Evolutionary conservation across 2,329 filamentous ascomycete species (phyloP).

Genomic region (Microthyrium microscopicum): DNA sequence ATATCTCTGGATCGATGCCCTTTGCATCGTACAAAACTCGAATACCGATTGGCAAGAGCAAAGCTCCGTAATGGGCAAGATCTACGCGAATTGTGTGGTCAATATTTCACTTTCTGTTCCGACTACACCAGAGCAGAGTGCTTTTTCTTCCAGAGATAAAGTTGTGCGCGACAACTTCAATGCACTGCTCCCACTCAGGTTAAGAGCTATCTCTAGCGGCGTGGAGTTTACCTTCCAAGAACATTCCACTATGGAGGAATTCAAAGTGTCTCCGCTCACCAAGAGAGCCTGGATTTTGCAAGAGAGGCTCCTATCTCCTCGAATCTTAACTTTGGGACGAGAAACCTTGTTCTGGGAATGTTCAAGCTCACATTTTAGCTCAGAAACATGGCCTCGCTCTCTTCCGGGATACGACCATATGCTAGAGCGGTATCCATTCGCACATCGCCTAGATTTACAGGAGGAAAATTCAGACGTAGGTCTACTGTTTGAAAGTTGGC

Average conservation of each 20-base stretch:
- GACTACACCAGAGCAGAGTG: slow-evolving; percentile 4
- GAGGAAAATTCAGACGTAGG: not conserved
- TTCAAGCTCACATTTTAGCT: not conserved
- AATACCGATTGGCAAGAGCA: slow-evolving; percentile 14
- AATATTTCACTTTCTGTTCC: slow-evolving; percentile 15
- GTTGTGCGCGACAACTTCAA: too few relatives aligned
- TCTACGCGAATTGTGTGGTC: slow-evolving; percentile 13
- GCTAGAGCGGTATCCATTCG: too few relatives aligned
- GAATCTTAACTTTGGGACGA: slow-evolving; percentile 6
- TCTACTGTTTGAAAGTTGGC: slow-evolving; percentile 4
- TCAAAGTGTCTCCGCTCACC: too few relatives aligned
- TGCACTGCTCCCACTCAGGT: too few relatives aligned
- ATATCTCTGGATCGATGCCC: too few relatives aligned
- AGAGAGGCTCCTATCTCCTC: slow-evolving; percentile 6
- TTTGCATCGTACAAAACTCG: slow-evolving; percentile 15
- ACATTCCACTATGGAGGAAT: slow-evolving; percentile 5
- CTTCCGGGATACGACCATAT: slow-evolving; percentile 3
- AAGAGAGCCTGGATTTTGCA: slow-evolving; percentile 8
- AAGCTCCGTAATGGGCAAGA: slow-evolving; percentile 13
- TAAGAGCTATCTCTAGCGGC: too few relatives aligned
- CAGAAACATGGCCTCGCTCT: slow-evolving; percentile 2
- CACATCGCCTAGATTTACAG: not conserved
- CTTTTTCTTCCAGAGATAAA: slow-evolving; percentile 6
- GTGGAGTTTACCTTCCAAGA: slow-evolving; percentile 1
- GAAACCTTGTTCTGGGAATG: slow-evolving; percentile 8